phyloP scores from a whole-genome alignment of 306 rosid genomes.

The Elaeagnus macrophylla region DNA sequence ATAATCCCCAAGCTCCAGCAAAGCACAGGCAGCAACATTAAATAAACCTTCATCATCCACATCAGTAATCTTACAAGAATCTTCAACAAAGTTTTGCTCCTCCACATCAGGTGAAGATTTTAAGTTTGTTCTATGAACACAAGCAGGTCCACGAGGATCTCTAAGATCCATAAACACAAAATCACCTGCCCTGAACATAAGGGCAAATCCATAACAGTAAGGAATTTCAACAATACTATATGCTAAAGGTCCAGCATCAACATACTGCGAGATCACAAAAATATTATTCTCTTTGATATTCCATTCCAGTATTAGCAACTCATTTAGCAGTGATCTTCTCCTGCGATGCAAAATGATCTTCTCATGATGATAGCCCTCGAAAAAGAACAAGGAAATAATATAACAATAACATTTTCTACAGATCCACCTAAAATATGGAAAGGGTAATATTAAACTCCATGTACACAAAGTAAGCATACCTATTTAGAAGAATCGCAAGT shows the following conservation, averaged over 20 bases:
- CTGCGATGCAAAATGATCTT: conserved; percentile 33
- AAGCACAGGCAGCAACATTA: conserved; percentile 87
- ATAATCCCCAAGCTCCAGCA: conserved; percentile 69
- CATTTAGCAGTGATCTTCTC: conserved; percentile 51
- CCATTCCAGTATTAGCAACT: conserved; percentile 70
- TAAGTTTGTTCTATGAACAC: conserved; percentile 56
- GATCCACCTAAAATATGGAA: conserved; percentile 18
- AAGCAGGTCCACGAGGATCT: conserved; percentile 54
- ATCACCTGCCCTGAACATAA: conserved; percentile 83
- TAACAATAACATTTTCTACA: neutral
- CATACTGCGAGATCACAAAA: conserved; percentile 47
- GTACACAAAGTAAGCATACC: conserved; percentile 33
- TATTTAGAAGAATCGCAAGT: conserved; percentile 73
- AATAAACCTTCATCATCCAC: conserved; percentile 75
- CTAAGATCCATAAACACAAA: conserved; percentile 81
- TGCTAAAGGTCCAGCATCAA: conserved; percentile 71
- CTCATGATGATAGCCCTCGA: conserved; percentile 13
- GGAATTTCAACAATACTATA: conserved; percentile 79
- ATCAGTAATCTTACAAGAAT: conserved; percentile 64
- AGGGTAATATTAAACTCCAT: conserved; percentile 1
- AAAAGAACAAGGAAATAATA: conserved; percentile 13
- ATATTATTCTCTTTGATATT: conserved; percentile 46
- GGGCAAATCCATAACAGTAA: conserved; percentile 60
- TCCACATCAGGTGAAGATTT: conserved; percentile 53
- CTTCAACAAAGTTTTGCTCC: conserved; percentile 64